These are phyloP conservation scores for Tephrocybe sp. DNA, from an alignment of 768 basidiomycete genomes.

Conservation along the genomic window DNA sequence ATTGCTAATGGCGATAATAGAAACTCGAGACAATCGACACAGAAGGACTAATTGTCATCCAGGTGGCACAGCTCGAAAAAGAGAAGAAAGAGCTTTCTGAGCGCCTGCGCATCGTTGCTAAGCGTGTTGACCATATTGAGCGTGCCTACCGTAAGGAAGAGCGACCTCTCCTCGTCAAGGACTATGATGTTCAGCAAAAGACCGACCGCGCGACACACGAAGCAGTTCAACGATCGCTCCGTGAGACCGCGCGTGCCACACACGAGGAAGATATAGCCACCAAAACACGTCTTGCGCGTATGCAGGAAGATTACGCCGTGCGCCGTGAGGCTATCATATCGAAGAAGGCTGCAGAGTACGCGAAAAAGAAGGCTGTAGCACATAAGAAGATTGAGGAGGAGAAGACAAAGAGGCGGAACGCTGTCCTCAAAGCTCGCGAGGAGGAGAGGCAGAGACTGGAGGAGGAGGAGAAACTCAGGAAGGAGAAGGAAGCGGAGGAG, in stretches of 20 bases:
- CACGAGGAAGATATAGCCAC: constrained; percentile 70
- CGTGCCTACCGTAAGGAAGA: constrained; percentile 95
- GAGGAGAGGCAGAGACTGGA: constrained; percentile 49
- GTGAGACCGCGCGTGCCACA: constrained; percentile 51
- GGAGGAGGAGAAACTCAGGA: constrained; percentile 35
- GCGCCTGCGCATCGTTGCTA: constrained; percentile 76
- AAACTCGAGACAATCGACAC: constrained; percentile 85
- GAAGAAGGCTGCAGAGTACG: constrained; percentile 66
- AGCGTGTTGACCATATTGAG: constrained; percentile 94
- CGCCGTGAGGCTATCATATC: constrained; percentile 54
- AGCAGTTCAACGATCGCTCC: constrained; percentile 51
- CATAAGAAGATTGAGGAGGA: constrained; percentile 77
- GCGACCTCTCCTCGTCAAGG: constrained; percentile 77
- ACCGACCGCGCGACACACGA: constrained; percentile 74
- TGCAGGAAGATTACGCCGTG: constrained; percentile 67
- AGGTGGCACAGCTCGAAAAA: constrained; percentile 95
- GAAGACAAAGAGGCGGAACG: constrained; percentile 69
- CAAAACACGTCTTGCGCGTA: constrained; percentile 73
- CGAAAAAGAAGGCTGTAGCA: constrained; percentile 56
- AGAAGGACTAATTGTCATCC: constrained; percentile 82
- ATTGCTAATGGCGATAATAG: no score
- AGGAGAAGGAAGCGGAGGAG: constrained; percentile 58
- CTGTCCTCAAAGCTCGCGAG: constrained; percentile 57
- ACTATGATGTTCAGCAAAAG: constrained; percentile 85
- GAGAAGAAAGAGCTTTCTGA: constrained; percentile 89